Evolutionary conservation across 2,329 filamentous ascomycete species (phyloP).

Genomic region (Nigrospora oryzae): DNA sequence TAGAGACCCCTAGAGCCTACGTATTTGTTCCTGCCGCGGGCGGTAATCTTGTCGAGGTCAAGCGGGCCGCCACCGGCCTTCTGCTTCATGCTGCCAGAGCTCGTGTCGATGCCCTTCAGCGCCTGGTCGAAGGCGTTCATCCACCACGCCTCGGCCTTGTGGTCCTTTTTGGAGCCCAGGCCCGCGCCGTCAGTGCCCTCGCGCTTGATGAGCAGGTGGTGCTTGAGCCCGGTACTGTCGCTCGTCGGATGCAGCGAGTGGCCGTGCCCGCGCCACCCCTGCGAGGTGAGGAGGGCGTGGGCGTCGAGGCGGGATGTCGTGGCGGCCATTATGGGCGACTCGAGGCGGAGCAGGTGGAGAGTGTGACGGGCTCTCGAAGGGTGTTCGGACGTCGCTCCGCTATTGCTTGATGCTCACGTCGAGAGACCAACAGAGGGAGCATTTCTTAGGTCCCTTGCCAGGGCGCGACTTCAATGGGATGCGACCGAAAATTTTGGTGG

Average conservation of each 20-base stretch:
- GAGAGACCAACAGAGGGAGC: too few relatives aligned
- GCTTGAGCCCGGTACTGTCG: slow-evolving; percentile 68
- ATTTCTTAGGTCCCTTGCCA: too few relatives aligned
- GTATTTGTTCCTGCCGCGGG: slow-evolving; percentile 44
- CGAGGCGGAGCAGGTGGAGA: too few relatives aligned
- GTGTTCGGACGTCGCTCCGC: too few relatives aligned
- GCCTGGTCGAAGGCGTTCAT: slow-evolving; percentile 89
- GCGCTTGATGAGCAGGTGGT: slow-evolving; percentile 73
- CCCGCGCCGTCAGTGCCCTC: slow-evolving; percentile 70
- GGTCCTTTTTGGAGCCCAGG: slow-evolving; percentile 65
- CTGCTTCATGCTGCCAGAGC: slow-evolving; percentile 47
- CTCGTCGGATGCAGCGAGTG: slow-evolving; percentile 74
- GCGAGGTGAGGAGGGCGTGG: slow-evolving; percentile 69
- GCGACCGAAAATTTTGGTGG: too few relatives aligned
- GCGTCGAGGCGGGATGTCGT: slow-evolving; percentile 59
- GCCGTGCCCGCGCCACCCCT: slow-evolving; percentile 85
- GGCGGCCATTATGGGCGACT: not conserved
- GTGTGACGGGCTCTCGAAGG: too few relatives aligned
- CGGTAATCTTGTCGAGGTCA: slow-evolving; percentile 39
- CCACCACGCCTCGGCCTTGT: slow-evolving; percentile 87
- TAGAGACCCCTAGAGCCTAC: slow-evolving; percentile 62
- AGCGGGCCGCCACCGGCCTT: slow-evolving; percentile 44
- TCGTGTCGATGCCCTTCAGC: slow-evolving; percentile 66
- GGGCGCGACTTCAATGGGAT: too few relatives aligned
- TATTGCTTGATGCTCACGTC: too few relatives aligned